Evolutionary conservation across 441 rosid species (phyloP).

Genomic region (Arabidopsis hybrid): DNA sequence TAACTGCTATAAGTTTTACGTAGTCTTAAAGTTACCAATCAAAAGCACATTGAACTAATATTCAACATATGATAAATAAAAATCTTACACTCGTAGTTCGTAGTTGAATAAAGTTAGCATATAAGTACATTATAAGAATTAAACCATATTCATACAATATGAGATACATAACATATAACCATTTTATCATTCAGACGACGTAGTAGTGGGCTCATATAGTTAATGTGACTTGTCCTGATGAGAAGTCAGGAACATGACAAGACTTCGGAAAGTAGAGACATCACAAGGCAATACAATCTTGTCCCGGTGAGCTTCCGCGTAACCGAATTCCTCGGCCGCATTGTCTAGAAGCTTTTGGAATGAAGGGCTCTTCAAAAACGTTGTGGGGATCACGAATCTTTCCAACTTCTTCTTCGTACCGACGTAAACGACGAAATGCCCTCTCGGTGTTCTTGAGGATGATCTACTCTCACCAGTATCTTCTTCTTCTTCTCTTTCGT

Average conservation of each 20-base stretch:
- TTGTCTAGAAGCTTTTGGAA: constrained; percentile 43
- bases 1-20: not conserved
- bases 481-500: constrained; percentile 23
- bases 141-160: constrained; percentile 6
- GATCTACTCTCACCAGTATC: constrained; percentile 13
- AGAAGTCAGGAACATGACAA: constrained; percentile 26
- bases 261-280: constrained; percentile 43
- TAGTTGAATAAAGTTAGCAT: constrained; percentile 14
- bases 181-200: constrained; percentile 3
- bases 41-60: not conserved
- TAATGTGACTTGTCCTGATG: constrained; percentile 25
- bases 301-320: constrained; percentile 37
- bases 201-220: constrained; percentile 12
- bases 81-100: constrained; percentile 2
- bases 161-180: not conserved
- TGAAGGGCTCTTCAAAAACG: constrained; percentile 35
- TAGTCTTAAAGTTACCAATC: not conserved
- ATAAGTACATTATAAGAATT: not conserved
- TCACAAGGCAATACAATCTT: constrained; percentile 48
- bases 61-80: constrained; percentile 2
- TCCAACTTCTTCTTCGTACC: constrained; percentile 29
- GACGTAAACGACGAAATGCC: constrained; percentile 47
- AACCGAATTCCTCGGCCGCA: constrained; percentile 45
- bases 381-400: constrained; percentile 44
- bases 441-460: constrained; percentile 40